Conservation (phyloP, 345 rosid species). For the Corchorus olitorius region DNA sequence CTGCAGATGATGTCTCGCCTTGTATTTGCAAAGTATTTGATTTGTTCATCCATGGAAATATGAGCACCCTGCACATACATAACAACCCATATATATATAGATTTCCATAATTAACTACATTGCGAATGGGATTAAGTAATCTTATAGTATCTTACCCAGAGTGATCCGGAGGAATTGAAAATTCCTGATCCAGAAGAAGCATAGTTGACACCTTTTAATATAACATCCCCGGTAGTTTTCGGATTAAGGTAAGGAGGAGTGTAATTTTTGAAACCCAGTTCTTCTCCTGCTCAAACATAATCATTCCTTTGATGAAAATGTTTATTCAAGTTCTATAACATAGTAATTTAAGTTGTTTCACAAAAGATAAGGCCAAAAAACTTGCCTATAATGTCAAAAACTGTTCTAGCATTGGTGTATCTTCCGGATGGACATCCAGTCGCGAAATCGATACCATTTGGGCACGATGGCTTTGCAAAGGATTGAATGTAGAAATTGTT, state of each 20-base stretch:
- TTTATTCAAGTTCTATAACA: too few species aligned
- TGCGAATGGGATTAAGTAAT: too few species aligned
- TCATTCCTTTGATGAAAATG: too few species aligned
- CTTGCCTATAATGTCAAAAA: constrained; percentile 27
- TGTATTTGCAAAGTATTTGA: constrained; percentile 36
- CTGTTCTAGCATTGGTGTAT: constrained; percentile 15
- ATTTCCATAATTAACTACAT: too few species aligned
- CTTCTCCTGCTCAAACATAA: not conserved
- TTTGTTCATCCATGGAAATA: constrained; percentile 55
- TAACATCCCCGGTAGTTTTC: not conserved
- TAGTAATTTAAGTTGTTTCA: too few species aligned
- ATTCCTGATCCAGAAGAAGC: constrained; percentile 22
- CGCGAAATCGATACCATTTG: constrained; percentile 28
- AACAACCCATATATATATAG: too few species aligned
- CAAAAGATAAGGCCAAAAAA: not conserved
- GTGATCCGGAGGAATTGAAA: not conserved
- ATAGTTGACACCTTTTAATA: constrained; percentile 21
- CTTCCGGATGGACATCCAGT: constrained; percentile 18
- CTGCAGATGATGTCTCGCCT: constrained; percentile 38
- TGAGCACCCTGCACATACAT: constrained; percentile 40
- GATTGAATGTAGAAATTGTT: constrained; percentile 10
- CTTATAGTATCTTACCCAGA: not conserved
- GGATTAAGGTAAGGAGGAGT: constrained; percentile 23
- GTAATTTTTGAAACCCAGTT: constrained; percentile 6
- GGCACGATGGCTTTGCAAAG: not conserved